These are phyloP conservation scores for Ceratobasidium sp. DNA, from an alignment of 1,284 basidiomycete species.

Conservation along the genomic window DNA sequence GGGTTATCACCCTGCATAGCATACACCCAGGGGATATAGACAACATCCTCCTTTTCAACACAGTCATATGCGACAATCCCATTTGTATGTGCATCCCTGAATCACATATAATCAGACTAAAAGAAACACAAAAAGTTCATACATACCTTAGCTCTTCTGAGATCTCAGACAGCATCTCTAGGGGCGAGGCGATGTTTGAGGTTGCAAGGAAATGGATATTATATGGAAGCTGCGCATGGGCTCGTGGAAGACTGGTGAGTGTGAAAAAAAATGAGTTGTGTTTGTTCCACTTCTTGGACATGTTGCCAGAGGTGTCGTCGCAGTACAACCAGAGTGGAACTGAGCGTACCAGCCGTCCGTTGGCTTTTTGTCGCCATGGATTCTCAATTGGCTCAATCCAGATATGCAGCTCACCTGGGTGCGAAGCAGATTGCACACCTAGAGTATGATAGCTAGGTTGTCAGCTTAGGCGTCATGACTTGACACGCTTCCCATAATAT, in stretches of 20 bases:
- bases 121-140: not conserved
- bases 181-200: slow-evolving; percentile 60
- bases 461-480: too few species aligned
- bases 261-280: slow-evolving; percentile 61
- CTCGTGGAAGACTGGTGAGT: slow-evolving; percentile 55
- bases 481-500: too few species aligned
- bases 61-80: slow-evolving; percentile 61
- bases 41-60: slow-evolving; percentile 54
- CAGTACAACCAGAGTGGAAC: slow-evolving; percentile 61
- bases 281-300: slow-evolving; percentile 63
- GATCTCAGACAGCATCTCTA: slow-evolving; percentile 62
- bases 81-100: slow-evolving; percentile 3
- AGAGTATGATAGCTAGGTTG: too few species aligned
- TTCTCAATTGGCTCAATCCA: not conserved
- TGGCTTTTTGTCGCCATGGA: not conserved
- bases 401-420: not conserved
- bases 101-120: not conserved
- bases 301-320: slow-evolving; percentile 63
- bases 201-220: slow-evolving; percentile 61
- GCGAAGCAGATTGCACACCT: not conserved
- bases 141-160: slow-evolving; percentile 54
- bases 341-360: not conserved
- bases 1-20: slow-evolving; percentile 63
- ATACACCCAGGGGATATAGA: slow-evolving; percentile 56
- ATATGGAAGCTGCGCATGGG: slow-evolving; percentile 51